phyloP scores from a whole-genome alignment of 2,329 filamentous ascomycete genomes.

The Bipolaris oryzae region DNA sequence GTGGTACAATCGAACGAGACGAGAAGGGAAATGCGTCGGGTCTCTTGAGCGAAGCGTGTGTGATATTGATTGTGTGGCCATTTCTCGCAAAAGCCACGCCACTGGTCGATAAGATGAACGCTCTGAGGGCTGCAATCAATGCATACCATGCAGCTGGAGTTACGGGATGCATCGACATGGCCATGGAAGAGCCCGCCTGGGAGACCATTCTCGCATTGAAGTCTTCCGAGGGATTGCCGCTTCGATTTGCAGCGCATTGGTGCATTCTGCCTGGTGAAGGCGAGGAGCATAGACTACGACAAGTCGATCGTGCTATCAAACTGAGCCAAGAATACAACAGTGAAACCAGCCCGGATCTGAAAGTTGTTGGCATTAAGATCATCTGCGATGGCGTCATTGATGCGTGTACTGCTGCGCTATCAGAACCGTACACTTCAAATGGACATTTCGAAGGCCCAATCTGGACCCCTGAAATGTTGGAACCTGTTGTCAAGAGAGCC shows the following conservation, averaged over 20 bases:
- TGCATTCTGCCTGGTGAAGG: constrained; percentile 57
- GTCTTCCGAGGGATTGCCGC: constrained; percentile 46
- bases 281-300: constrained; percentile 54
- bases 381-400: constrained; percentile 71
- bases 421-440: constrained; percentile 62
- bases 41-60: constrained; percentile 61
- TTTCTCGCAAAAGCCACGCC: constrained; percentile 57
- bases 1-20: constrained; percentile 61
- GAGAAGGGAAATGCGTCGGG: constrained; percentile 56
- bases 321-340: constrained; percentile 55
- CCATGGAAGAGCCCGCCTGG: constrained; percentile 63
- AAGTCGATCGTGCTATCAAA: constrained; percentile 60
- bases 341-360: constrained; percentile 53
- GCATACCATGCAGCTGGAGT: constrained; percentile 60
- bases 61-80: constrained; percentile 62
- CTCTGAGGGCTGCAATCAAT: constrained; percentile 55
- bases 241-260: constrained; percentile 64
- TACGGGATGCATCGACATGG: constrained; percentile 64
- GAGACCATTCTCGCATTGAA: constrained; percentile 56
- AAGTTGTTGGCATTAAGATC: constrained; percentile 67
- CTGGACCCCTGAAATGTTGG: constrained; percentile 61
- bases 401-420: constrained; percentile 66
- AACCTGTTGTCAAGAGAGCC: constrained; percentile 61
- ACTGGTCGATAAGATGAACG: constrained; percentile 56
- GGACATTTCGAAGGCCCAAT: constrained; percentile 57